Evolutionary conservation across 148 eudicot species (phyloP), one percentile per base, ranked within the genome.

Genomic region (Hydrangea macrophylla): DNA sequence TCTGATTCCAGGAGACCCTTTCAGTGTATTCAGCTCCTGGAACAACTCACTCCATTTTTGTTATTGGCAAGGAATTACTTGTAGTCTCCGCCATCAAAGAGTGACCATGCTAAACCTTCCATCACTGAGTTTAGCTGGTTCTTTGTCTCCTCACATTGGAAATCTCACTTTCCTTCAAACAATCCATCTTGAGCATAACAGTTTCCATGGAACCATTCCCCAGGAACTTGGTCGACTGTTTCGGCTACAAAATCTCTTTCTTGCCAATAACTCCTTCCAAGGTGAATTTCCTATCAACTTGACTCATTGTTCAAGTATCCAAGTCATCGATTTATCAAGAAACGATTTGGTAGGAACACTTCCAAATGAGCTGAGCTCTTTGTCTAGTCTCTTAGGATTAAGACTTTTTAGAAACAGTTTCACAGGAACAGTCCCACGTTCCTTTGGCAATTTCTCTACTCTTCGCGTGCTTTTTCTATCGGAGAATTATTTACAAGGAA

Each of bases 141-240:
- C 65, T 5, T 8, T 75, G 20, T 64, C 74, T 18, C 60, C 78
- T 36, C 44, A 58, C 26, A 69, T 75, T 15, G 74, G 70, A 25
- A 75, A 70, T 35, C 70, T 75, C 1, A 55, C 64, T 7, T 75
- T 69, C 45, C 64, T 75, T 3, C 33, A 23, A 24, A 7, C 0
- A 20, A 42, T 69, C 0, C 3, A 33, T 35, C 56, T 69, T 17
- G 0, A 13, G 8, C 4, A 24, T 25, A 73, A 65, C 22, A 15
- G 32, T 5, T 25, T 64, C 5, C 53, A 59, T 12, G 71, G 71
- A 7, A 3, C 11, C 6, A 65, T 73, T 3, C 76, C 66, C 15
- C 35, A 50, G 45, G 65, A 73, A 51, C 48, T 73, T 6, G 71
- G 71, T 5, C 2, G 22, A 10, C 22, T 73, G 35, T 36, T 35